These are phyloP conservation scores for Salmacisia buchloeana DNA, from an alignment of 1,284 basidiomycete genomes.

Conservation along the genomic window DNA sequence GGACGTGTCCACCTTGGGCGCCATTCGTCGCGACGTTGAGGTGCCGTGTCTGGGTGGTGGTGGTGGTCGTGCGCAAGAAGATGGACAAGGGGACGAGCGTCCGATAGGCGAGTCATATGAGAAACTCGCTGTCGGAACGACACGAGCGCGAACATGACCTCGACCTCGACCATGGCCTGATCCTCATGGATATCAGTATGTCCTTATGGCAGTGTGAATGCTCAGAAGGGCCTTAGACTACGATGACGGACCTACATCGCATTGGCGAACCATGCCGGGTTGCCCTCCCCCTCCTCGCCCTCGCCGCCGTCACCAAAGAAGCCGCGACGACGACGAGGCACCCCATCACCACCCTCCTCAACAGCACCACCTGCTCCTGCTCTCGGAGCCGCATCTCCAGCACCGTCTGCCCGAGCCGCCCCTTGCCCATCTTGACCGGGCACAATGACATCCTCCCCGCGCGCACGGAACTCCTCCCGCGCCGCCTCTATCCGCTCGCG, in stretches of 20 bases:
- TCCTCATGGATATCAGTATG: too few relatives aligned
- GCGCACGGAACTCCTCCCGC: not conserved
- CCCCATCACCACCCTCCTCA: not conserved
- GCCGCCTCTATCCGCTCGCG: conserved; percentile 4
- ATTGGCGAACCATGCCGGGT: not conserved
- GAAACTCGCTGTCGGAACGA: too few relatives aligned
- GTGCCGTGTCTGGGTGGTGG: too few relatives aligned
- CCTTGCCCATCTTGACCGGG: not conserved
- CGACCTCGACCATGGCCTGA: too few relatives aligned
- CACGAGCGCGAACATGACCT: too few relatives aligned
- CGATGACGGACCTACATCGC: not conserved
- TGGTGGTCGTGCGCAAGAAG: too few relatives aligned
- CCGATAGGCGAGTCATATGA: too few relatives aligned
- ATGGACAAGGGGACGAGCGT: too few relatives aligned
- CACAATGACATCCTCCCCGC: not conserved
- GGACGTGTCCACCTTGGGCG: conserved; percentile 57
- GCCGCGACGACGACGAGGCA: not conserved
- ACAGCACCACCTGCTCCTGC: not conserved
- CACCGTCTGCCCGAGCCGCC: not conserved
- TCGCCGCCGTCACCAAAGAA: not conserved
- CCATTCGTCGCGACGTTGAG: too few relatives aligned
- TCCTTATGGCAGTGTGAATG: too few relatives aligned
- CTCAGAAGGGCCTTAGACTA: too few relatives aligned
- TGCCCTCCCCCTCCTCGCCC: not conserved
- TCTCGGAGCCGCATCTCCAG: not conserved